Percentiles rank a stretch among this genome's conserved stretches.
phyloP scores from a whole-genome alignment of 257 asterid genomes.

The Vinca minor region DNA sequence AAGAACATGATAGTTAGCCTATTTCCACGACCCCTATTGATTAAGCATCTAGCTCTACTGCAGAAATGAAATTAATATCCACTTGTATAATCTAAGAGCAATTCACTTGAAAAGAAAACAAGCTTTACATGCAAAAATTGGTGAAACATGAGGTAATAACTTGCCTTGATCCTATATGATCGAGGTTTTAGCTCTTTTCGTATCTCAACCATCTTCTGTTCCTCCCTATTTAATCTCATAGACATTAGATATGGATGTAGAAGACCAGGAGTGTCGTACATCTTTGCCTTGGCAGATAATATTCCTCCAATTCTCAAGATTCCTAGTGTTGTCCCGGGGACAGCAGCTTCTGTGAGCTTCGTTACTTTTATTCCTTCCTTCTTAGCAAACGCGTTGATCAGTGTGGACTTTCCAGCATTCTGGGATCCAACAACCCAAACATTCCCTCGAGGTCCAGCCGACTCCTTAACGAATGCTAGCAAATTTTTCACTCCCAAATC shows the following conservation, averaged over 20 bases:
- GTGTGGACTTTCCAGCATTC: conserved; percentile 87
- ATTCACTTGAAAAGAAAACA: background rate
- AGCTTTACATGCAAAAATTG: conserved; percentile 1
- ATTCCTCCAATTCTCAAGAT: conserved; percentile 84
- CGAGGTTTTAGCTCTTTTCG: conserved; percentile 93
- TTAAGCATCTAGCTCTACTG: conserved; percentile 1
- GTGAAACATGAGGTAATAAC: conserved; percentile 18
- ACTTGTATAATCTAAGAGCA: background rate
- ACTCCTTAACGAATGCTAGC: conserved; percentile 58
- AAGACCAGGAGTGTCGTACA: conserved; percentile 96
- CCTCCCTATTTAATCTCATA: conserved; percentile 74
- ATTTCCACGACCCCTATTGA: background rate
- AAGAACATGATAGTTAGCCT: conserved; percentile 13
- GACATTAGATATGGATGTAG: conserved; percentile 82
- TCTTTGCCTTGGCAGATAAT: conserved; percentile 86
- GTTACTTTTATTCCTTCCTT: conserved; percentile 69
- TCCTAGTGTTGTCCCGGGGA: conserved; percentile 95
- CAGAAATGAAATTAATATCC: background rate
- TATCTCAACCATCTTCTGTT: conserved; percentile 89
- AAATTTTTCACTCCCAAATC: conserved; percentile 86
- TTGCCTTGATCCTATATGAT: conserved; percentile 70
- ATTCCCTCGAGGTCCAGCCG: conserved; percentile 91
- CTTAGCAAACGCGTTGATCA: conserved; percentile 79
- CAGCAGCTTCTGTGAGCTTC: conserved; percentile 83
- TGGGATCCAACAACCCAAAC: conserved; percentile 98